Base-by-base conservation (phyloP, 192 early-diverging fungal species). In the Coemansia sp. region DNA sequence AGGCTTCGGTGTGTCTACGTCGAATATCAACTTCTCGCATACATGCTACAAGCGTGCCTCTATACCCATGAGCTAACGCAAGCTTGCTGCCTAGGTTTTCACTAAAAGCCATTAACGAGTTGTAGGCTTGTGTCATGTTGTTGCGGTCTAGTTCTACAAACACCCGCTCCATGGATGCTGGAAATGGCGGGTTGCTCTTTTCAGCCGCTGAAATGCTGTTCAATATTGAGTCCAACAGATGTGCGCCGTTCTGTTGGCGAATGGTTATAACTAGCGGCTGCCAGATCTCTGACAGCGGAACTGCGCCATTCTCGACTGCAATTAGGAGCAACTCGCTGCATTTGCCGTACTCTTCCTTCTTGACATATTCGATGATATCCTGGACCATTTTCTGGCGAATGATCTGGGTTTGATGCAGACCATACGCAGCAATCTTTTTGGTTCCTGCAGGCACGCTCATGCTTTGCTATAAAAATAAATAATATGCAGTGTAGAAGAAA, bases 311-410 rank as follows among this genome's bases (percentile, higher is more conserved):
- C 25, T 55, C 55, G 0, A 62, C 30, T 1, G 57, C 54, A 14
- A 62, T 59, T 9, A 69, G 59, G 5, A 77, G 53, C 13, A 77
- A 48, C 12, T 59, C 63, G 57, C 73, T 70, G 24, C 64, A 67
- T 19, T 62, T 70, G 3, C 73, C 67, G 34, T 77, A 77, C 23
- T 77, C 73, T 0, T 57, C 38, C 19, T 43, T 63, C 33, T 60
- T 46, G 41, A 77, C 65, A 37, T 59, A 66, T 10, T 55, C 53
- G 48, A 66, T 48, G 14, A 70, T 63, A 22, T 70, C 67, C 48
- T 30, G 14, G n/a, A 66, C 27, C 1, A 66, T 25, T 34, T 73
- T 66, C 9, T 66, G 56, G 27, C 57, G 51, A 13, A 73, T 39
- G 4, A 48, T 17, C 41, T 49, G 17, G 47, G 17, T 42, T 4